Percentiles rank a stretch among this genome's conserved stretches.
Evolutionary conservation across 148 eudicot genomes (phyloP).

Genomic region (Selenicereus undatus): DNA sequence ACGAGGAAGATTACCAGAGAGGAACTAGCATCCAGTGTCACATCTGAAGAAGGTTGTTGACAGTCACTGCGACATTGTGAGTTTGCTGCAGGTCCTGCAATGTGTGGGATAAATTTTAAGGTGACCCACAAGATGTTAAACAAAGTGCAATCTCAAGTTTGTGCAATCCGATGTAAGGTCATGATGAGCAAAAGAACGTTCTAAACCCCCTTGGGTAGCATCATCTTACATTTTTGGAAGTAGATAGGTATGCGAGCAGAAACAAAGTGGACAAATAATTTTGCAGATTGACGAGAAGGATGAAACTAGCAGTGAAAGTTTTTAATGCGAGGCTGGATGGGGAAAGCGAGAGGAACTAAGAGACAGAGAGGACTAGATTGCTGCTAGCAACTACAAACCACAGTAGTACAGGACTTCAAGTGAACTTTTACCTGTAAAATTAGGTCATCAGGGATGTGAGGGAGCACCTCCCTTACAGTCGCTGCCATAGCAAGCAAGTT

Average conservation of each 20-base stretch:
- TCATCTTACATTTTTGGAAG: background rate
- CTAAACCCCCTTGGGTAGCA: background rate
- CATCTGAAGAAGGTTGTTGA: constrained; percentile 97
- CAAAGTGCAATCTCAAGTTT: background rate
- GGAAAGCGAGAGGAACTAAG: background rate
- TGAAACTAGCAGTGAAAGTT: background rate
- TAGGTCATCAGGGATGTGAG: constrained; percentile 88
- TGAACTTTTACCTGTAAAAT: constrained; percentile 72
- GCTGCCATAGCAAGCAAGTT: constrained; percentile 93
- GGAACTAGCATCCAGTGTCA: constrained; percentile 30
- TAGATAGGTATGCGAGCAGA: background rate
- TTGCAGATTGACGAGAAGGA: constrained; percentile 3
- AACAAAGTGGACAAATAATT: background rate
- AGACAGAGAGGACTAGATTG: background rate
- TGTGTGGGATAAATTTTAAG: constrained; percentile 1
- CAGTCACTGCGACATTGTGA: constrained; percentile 77
- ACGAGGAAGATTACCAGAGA: constrained; percentile 18
- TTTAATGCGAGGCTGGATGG: background rate
- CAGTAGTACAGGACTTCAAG: background rate
- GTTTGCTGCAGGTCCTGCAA: constrained; percentile 94
- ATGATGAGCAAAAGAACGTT: background rate
- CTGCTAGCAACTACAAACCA: constrained; percentile 10
- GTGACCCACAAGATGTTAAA: background rate
- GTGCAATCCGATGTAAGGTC: background rate
- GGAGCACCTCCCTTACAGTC: constrained; percentile 94